Evolutionary conservation across 306 rosid species (phyloP).

Genomic region (Trichosanthes cucumerina): DNA sequence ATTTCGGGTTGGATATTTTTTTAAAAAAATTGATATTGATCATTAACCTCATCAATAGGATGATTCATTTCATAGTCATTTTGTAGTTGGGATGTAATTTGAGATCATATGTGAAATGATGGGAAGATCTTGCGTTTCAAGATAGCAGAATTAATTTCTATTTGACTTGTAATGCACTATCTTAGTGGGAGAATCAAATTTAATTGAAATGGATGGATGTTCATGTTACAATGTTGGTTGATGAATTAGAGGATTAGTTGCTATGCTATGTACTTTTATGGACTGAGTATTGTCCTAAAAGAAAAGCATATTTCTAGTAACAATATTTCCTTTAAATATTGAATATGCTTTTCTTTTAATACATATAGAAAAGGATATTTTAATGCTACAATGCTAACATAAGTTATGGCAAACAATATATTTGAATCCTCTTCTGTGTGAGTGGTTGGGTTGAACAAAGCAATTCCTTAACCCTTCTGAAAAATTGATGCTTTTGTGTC

Average conservation of each 20-base stretch:
- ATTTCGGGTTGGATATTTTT: neutral
- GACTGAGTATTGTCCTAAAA: neutral
- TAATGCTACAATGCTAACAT: no score
- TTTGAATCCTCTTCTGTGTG: no score
- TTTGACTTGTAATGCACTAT: neutral
- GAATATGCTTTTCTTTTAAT: no score
- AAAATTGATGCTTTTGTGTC: no score
- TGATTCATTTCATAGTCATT: neutral
- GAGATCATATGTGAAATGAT: neutral
- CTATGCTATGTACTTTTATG: neutral
- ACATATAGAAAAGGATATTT: neutral
- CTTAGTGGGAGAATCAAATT: neutral
- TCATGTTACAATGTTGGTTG: neutral
- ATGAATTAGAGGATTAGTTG: neutral
- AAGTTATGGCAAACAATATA: no score
- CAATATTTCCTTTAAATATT: no score
- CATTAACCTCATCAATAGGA: neutral
- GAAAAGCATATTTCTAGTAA: no score
- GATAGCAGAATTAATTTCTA: neutral
- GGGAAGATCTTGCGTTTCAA: neutral
- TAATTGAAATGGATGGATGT: neutral
- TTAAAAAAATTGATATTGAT: neutral
- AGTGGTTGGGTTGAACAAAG: no score
- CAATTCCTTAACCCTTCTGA: no score
- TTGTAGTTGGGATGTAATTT: conserved; percentile 7